phyloP scores from a whole-genome alignment of 106 monocot species.

The Phalaenopsis equestris region DNA sequence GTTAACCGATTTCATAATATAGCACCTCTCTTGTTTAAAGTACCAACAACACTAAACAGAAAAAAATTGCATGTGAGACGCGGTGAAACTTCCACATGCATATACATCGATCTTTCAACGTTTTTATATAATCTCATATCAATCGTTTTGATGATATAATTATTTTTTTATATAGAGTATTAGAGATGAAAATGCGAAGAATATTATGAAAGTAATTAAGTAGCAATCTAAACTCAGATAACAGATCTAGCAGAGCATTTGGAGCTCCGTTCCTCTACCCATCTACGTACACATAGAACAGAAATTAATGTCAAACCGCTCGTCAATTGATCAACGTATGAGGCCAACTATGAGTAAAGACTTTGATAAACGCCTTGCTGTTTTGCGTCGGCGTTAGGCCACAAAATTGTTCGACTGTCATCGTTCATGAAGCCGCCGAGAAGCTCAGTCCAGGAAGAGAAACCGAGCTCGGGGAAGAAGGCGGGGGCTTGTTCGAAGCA shows the following conservation, averaged over 20 bases:
- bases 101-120: no score
- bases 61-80: no score
- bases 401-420: neutral
- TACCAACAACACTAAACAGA: no score
- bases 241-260: neutral
- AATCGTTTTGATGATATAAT: no score
- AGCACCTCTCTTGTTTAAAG: no score
- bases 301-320: neutral
- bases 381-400: neutral
- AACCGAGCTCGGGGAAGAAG: neutral
- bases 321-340: neutral
- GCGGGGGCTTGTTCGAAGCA: neutral
- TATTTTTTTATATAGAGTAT: no score
- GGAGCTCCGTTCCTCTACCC: neutral
- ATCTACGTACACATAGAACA: neutral
- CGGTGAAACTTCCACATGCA: no score
- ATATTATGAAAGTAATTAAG: neutral
- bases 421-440: neutral
- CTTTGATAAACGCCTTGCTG: no score
- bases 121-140: no score
- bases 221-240: neutral
- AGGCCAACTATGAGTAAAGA: neutral
- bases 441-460: slow-evolving; percentile 3
- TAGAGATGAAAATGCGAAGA: no score
- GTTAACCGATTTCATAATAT: no score